Evolutionary conservation across 2,329 filamentous ascomycete genomes (phyloP), one percentile per base, ranked within the genome.

Genomic region (Hymenoscyphus fraxineus): DNA sequence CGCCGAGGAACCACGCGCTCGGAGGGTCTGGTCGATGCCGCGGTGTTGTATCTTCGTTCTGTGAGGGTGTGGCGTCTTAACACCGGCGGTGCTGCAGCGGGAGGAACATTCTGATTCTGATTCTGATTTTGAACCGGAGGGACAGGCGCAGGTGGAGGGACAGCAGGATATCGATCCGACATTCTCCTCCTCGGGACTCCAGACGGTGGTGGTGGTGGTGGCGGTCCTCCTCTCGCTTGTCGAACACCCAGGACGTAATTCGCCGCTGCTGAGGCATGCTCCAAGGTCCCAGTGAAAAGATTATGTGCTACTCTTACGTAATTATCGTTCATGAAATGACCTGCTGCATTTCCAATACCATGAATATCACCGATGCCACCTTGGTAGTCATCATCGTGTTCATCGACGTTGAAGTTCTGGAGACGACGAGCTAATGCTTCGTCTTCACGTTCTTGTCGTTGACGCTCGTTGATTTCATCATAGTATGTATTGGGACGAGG

Each of bases 281-380:
- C 71, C 41, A 74, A 74, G 59, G 71, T 71, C 1, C 73, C 74
- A 15, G 73, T 73, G n/a, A 77, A 60, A 1, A 76, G 72, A 59
- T 76, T 74, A 3, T 73, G 69, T 6, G 74, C 75, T n/a, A 72
- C 72, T 39, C 76, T 73, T 16, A 80, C 72, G 65, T 85, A 88
- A 66, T 85, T 80, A 35, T 88, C 84, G 64, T 87, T 87, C 80
- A 87, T 82, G 70, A 86, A 85, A 70, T 88, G 85, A 15, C 78
- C 80, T 1, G 80, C 78, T 13, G 81, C 78, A 65, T 86, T 86
- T 27, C 81, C 81, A 9, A 83, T 67, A 31, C 78, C 80, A n/a
- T 73, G 69, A 41, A 72, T 72, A 61, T 75, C 73, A 27, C 83
- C 83, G 16, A 83, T 74, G 1, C 79, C 80, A 32, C 79, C 76